A percentile compares a stretch with the other conserved stretches of the same genome.
Conservation (phyloP, 2,329 filamentous ascomycete species). For the Cryphonectria carpinicola region DNA sequence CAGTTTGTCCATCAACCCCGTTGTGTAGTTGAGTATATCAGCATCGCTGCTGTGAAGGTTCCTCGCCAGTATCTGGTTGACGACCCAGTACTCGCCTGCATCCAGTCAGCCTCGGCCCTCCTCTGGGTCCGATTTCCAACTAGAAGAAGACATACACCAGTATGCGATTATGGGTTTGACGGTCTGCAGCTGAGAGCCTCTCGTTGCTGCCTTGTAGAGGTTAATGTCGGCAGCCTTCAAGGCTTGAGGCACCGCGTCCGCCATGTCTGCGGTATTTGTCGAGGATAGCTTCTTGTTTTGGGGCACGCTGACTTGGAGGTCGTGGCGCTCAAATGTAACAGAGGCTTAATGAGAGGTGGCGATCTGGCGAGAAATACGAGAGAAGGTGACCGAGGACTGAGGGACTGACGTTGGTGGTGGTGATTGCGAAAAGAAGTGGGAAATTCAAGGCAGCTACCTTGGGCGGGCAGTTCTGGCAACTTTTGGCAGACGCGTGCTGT, state of each 20-base stretch:
- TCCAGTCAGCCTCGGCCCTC: not conserved
- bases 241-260: slow-evolving; percentile 68
- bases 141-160: slow-evolving; percentile 73
- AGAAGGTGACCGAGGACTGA: not conserved
- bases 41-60: slow-evolving; percentile 77
- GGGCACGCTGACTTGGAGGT: too few species aligned
- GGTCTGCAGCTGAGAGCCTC: slow-evolving; percentile 81
- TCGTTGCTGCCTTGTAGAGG: slow-evolving; percentile 71
- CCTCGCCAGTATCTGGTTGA: slow-evolving; percentile 86
- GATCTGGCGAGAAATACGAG: not conserved
- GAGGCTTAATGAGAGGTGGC: not conserved
- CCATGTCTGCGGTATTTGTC: slow-evolving; percentile 60
- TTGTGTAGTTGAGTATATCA: slow-evolving; percentile 81
- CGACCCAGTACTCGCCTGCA: slow-evolving; percentile 85
- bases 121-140: not conserved
- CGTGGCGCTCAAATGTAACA: not conserved
- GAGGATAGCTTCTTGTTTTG: not conserved
- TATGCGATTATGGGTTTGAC: slow-evolving; percentile 89
- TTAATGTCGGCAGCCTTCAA: slow-evolving; percentile 82
- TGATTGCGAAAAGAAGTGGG: too few species aligned
- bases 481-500: not conserved
- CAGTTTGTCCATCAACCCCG: slow-evolving; percentile 85
- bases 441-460: not conserved
- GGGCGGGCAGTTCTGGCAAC: slow-evolving; percentile 1
- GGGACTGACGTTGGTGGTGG: not conserved